Evolutionary conservation across 331 rosid species (phyloP).

Genomic region (Erythrophleum ivorense): DNA sequence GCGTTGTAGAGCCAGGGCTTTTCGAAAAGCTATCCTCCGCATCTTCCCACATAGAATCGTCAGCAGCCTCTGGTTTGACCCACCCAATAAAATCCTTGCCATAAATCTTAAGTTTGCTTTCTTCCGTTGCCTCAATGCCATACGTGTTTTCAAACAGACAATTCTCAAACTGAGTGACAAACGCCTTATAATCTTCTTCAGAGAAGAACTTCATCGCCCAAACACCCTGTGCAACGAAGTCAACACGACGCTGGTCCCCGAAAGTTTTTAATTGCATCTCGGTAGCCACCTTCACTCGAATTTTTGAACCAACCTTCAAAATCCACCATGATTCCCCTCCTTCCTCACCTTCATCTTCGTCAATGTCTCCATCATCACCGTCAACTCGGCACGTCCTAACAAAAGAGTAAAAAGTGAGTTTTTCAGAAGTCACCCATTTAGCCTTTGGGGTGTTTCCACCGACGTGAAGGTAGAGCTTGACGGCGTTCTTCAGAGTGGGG

Average conservation of each 20-base stretch:
- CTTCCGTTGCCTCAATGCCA: slow-evolving; percentile 69
- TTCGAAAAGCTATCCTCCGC: slow-evolving; percentile 74
- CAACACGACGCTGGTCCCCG: slow-evolving; percentile 77
- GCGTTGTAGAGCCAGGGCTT: slow-evolving; percentile 69
- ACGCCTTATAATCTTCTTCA: slow-evolving; percentile 58
- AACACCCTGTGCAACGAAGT: slow-evolving; percentile 80
- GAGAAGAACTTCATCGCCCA: slow-evolving; percentile 91
- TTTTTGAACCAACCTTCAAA: slow-evolving; percentile 67
- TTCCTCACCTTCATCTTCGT: slow-evolving; percentile 48
- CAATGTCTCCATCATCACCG: slow-evolving; percentile 40
- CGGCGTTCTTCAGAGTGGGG: slow-evolving; percentile 58
- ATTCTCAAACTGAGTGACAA: slow-evolving; percentile 61
- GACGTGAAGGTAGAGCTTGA: slow-evolving; percentile 79
- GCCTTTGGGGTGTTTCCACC: slow-evolving; percentile 87
- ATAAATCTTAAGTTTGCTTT: slow-evolving; percentile 76
- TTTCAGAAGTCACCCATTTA: slow-evolving; percentile 89
- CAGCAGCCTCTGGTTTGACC: slow-evolving; percentile 87
- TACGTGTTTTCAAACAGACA: slow-evolving; percentile 85
- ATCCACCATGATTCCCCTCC: slow-evolving; percentile 65
- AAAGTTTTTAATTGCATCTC: slow-evolving; percentile 77
- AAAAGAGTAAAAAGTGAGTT: slow-evolving; percentile 68
- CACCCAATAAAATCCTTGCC: slow-evolving; percentile 93
- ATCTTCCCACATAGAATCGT: slow-evolving; percentile 97
- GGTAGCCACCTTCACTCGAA: slow-evolving; percentile 58
- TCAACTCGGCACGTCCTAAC: slow-evolving; percentile 47